Evolutionary conservation across 1,284 basidiomycete species (phyloP).

Genomic region (Cutaneotrichosporon spelunceum): DNA sequence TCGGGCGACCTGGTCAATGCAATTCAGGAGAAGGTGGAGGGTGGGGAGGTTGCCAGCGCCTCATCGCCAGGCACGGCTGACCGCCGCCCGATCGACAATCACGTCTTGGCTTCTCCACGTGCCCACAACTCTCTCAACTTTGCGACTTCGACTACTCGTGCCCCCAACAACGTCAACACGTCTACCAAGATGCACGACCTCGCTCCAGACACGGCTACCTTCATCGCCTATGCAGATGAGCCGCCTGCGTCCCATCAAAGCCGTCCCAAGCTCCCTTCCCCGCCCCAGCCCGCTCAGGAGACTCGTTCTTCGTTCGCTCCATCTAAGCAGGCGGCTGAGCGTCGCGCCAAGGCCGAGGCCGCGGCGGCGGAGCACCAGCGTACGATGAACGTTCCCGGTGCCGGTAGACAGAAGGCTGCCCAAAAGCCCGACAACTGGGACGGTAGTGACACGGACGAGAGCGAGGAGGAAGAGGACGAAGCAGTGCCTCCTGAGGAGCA

Average conservation of each 20-base stretch:
- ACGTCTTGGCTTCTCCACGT: neutral
- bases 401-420: conserved; percentile 25
- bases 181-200: conserved; percentile 21
- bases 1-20: neutral
- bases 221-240: conserved; percentile 41
- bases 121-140: neutral
- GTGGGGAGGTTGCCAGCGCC: neutral
- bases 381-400: conserved; percentile 49
- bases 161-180: neutral
- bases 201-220: conserved; percentile 41
- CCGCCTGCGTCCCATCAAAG: conserved; percentile 21
- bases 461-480: conserved; percentile 56
- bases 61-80: neutral
- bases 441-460: conserved; percentile 71
- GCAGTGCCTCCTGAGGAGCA: conserved; percentile 9
- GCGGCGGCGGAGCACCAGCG: conserved; percentile 62
- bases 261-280: conserved; percentile 6
- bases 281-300: conserved; percentile 2
- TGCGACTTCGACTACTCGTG: neutral
- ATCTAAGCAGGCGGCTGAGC: conserved; percentile 71
- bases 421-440: conserved; percentile 18
- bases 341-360: conserved; percentile 74
- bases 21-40: neutral
- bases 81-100: neutral
- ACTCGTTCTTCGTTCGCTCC: conserved; percentile 75